phyloP scores from a whole-genome alignment of 257 asterid genomes.

The Perilla frutescens region DNA sequence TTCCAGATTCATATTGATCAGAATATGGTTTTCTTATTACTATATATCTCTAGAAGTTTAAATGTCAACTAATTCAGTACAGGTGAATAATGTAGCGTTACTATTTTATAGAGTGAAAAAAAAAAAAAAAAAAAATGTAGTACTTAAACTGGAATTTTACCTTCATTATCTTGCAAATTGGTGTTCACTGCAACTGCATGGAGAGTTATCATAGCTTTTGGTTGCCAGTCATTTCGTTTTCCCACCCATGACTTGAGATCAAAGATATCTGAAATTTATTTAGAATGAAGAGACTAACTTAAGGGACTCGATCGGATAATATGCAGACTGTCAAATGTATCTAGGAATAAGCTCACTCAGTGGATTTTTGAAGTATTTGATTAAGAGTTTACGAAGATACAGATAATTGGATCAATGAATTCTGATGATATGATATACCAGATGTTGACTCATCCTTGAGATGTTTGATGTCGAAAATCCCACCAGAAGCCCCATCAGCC shows the following conservation, averaged over 20 bases:
- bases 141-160: slow-evolving; percentile 41
- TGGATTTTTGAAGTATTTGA: not conserved
- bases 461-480: slow-evolving; percentile 76
- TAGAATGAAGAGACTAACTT: slow-evolving; percentile 29
- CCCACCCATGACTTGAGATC: slow-evolving; percentile 86
- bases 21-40: slow-evolving; percentile 12
- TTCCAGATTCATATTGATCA: slow-evolving; percentile 28
- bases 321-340: not conserved
- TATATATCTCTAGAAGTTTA: no score
- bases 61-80: no score
- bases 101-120: not conserved
- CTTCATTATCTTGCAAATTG: slow-evolving; percentile 89
- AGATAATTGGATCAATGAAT: not conserved
- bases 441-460: slow-evolving; percentile 70
- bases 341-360: not conserved
- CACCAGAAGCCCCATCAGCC: slow-evolving; percentile 77
- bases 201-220: slow-evolving; percentile 74
- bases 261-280: slow-evolving; percentile 59
- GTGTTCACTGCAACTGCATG: slow-evolving; percentile 89
- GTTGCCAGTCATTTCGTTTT: slow-evolving; percentile 79
- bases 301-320: not conserved
- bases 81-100: not conserved
- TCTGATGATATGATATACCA: slow-evolving; percentile 48
- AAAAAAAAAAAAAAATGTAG: no score
- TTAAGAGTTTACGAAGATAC: not conserved